phyloP scores from a whole-genome alignment of 306 rosid species.

The Mimosa bimucronata region DNA sequence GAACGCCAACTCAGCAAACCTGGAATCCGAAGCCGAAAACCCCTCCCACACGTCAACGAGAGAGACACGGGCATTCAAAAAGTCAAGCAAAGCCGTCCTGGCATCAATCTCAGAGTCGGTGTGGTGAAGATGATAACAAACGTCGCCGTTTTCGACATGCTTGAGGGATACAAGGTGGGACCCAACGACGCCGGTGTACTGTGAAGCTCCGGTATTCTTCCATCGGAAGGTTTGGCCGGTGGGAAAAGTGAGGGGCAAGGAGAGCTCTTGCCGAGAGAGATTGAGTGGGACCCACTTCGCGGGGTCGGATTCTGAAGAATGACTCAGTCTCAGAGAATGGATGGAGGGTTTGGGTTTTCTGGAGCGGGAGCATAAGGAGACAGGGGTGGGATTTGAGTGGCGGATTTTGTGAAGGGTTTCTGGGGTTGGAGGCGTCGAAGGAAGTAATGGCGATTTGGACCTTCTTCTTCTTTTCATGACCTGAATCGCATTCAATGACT shows the following conservation, averaged over 20 bases:
- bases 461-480: slow-evolving; percentile 60
- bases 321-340: slow-evolving; percentile 23
- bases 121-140: slow-evolving; percentile 66
- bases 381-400: slow-evolving; percentile 25
- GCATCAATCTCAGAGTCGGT: slow-evolving; percentile 42
- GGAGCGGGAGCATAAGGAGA: slow-evolving; percentile 29
- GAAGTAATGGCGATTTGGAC: slow-evolving; percentile 38
- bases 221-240: slow-evolving; percentile 98
- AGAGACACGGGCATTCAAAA: slow-evolving; percentile 69
- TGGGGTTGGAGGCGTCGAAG: slow-evolving; percentile 55
- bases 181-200: slow-evolving; percentile 79
- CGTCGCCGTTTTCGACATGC: slow-evolving; percentile 69
- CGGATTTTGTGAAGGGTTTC: slow-evolving; percentile 39
- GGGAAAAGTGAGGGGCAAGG: slow-evolving; percentile 85
- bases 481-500: slow-evolving; percentile 16
- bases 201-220: slow-evolving; percentile 69
- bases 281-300: slow-evolving; percentile 63
- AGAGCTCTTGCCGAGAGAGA: slow-evolving; percentile 67
- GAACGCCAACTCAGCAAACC: slow-evolving; percentile 67
- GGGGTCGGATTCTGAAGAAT: slow-evolving; percentile 8
- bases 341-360: slow-evolving; percentile 40
- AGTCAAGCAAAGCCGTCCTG: slow-evolving; percentile 58
- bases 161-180: slow-evolving; percentile 79
- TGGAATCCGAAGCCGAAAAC: slow-evolving; percentile 64
- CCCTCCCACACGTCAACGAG: slow-evolving; percentile 68